phyloP scores from a whole-genome alignment of 2,329 filamentous ascomycete species.

The Botryosphaeria agaves region DNA sequence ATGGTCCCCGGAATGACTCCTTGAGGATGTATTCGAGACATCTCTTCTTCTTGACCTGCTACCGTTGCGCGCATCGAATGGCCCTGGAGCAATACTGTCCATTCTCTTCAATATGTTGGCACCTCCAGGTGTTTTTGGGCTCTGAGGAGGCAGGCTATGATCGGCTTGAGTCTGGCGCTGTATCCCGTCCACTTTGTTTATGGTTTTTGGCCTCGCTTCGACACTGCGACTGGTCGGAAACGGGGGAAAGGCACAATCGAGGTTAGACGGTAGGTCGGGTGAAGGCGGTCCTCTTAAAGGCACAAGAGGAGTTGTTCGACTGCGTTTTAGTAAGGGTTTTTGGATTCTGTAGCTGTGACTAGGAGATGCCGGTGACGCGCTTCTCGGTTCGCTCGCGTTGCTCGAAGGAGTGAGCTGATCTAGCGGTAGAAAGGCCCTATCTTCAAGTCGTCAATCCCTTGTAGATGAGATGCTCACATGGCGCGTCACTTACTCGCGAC shows the following conservation, averaged over 20 bases:
- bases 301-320: constrained; percentile 13
- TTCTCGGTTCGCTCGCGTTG: neutral
- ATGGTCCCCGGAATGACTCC: neutral
- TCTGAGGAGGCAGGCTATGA: constrained; percentile 19
- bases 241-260: constrained; percentile 36
- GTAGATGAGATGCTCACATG: neutral
- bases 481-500: constrained; percentile 30
- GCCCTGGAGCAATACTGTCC: constrained; percentile 44
- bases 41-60: constrained; percentile 4
- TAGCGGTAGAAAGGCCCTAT: neutral
- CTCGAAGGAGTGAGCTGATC: neutral
- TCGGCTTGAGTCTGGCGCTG: neutral
- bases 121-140: constrained; percentile 19
- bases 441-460: neutral
- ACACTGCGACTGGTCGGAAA: constrained; percentile 27
- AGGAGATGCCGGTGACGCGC: neutral
- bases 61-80: constrained; percentile 31
- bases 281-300: constrained; percentile 17
- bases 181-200: neutral
- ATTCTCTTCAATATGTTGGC: constrained; percentile 36
- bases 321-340: constrained; percentile 6
- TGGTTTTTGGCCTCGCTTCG: constrained; percentile 3
- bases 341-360: neutral
- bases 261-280: constrained; percentile 23
- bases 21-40: constrained; percentile 5